These are phyloP conservation scores for Yarrowia sp. DNA, from an alignment of 805 yeast species.

Conservation along the genomic window DNA sequence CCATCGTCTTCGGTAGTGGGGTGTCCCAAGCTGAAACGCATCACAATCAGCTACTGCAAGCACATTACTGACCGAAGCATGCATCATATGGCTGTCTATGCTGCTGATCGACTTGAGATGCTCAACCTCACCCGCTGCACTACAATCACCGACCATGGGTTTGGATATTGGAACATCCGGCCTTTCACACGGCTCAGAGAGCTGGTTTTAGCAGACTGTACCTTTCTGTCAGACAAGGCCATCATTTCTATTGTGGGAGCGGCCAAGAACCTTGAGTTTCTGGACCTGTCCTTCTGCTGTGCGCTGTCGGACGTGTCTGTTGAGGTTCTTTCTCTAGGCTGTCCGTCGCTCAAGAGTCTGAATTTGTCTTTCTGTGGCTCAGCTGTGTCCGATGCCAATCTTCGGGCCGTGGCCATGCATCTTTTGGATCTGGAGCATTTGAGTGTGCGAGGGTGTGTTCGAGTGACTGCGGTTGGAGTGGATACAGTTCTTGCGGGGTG, in stretches of 20 bases:
- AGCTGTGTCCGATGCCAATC: conserved; percentile 70
- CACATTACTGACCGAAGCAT: conserved; percentile 66
- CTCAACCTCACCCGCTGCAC: conserved; percentile 72
- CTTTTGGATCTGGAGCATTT: conserved; percentile 49
- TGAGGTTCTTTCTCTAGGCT: conserved; percentile 64
- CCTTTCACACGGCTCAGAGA: conserved; percentile 52
- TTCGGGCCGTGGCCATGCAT: conserved; percentile 57
- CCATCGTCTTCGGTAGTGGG: conserved; percentile 43
- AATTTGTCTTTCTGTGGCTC: conserved; percentile 74
- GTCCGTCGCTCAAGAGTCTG: conserved; percentile 50
- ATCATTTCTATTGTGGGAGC: conserved; percentile 59
- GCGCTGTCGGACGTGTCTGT: conserved; percentile 66
- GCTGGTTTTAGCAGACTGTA: conserved; percentile 65
- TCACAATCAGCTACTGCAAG: conserved; percentile 71
- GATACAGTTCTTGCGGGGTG: conserved; percentile 62
- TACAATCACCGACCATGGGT: conserved; percentile 72
- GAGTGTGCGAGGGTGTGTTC: conserved; percentile 62
- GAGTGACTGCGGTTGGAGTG: conserved; percentile 75
- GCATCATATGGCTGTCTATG: conserved; percentile 58
- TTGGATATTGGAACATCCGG: conserved; percentile 56
- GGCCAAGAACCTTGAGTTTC: conserved; percentile 52
- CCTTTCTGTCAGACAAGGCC: conserved; percentile 64
- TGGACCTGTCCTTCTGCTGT: conserved; percentile 72
- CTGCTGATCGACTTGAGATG: conserved; percentile 51
- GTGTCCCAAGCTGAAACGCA: conserved; percentile 52